These are phyloP conservation scores for Cladosporium sp. DNA, from an alignment of 2,329 filamentous ascomycete species.

Conservation along the genomic window DNA sequence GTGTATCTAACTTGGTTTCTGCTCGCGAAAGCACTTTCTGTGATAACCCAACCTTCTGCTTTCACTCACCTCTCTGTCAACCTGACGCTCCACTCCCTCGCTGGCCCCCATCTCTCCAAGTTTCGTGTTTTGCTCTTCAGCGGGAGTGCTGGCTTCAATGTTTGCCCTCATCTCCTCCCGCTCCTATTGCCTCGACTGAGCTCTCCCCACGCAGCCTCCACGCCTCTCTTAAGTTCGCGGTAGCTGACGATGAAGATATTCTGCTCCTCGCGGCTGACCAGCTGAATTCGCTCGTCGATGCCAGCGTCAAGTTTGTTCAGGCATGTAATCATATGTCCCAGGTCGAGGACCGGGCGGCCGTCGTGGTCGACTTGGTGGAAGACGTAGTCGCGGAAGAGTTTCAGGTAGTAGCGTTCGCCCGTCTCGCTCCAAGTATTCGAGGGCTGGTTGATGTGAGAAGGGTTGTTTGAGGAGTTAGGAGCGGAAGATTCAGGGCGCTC, in stretches of 20 bases:
- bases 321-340: conserved; percentile 80
- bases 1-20: too few relatives aligned
- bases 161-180: not conserved
- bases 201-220: conserved; percentile 57
- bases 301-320: conserved; percentile 92
- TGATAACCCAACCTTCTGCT: not conserved
- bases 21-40: too few relatives aligned
- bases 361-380: conserved; percentile 91
- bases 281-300: conserved; percentile 73
- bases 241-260: conserved; percentile 84
- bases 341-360: conserved; percentile 74
- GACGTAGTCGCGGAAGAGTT: conserved; percentile 92
- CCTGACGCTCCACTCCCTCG: not conserved
- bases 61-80: not conserved
- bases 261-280: conserved; percentile 86
- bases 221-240: conserved; percentile 69
- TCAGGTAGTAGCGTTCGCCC: conserved; percentile 85
- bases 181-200: conserved; percentile 26
- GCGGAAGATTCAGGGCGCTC: conserved; percentile 73
- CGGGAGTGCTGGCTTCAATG: too few relatives aligned
- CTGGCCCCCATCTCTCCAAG: not conserved
- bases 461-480: conserved; percentile 37
- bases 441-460: conserved; percentile 28
- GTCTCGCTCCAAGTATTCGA: conserved; percentile 71
- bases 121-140: not conserved